phyloP scores from a whole-genome alignment of 139 green algal species.

The Protoeuglena noctilucae region DNA sequence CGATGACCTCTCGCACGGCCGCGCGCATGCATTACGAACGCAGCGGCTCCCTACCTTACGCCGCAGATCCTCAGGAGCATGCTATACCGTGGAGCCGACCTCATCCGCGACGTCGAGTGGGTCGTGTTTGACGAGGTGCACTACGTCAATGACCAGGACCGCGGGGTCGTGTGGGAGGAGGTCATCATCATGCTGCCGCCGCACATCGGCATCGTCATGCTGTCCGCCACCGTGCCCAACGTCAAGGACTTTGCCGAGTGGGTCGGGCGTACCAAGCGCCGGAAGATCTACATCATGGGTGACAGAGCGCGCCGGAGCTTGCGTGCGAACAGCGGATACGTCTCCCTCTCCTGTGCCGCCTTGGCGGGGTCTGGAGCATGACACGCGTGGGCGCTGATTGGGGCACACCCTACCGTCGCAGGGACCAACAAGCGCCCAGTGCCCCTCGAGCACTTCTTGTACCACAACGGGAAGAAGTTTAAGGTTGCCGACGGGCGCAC shows the following conservation, averaged over 20 bases:
- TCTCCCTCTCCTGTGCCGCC: no score
- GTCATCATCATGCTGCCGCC: constrained; percentile 98
- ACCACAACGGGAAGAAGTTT: constrained; percentile 38
- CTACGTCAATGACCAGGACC: constrained; percentile 90
- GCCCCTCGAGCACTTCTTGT: constrained; percentile 84
- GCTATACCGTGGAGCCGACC: constrained; percentile 81
- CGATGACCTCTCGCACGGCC: no score
- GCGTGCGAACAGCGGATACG: no score
- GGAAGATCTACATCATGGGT: constrained; percentile 67
- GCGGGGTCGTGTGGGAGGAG: constrained; percentile 67
- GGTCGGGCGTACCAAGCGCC: constrained; percentile 86
- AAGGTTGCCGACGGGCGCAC: no score
- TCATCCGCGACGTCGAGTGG: constrained; percentile 88
- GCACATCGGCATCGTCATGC: constrained; percentile 78
- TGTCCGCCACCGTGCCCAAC: constrained; percentile 93
- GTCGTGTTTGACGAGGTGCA: constrained; percentile 97
- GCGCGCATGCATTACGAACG: no score
- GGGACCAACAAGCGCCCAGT: constrained; percentile 75
- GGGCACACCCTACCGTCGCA: no score
- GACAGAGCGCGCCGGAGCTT: no score
- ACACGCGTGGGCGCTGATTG: background rate
- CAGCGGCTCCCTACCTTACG: no score
- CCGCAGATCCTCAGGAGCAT: constrained; percentile 87
- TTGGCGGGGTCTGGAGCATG: no score
- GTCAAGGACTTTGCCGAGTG: constrained; percentile 94